phyloP scores from a whole-genome alignment of 495 filamentous ascomycete species.

The Patellaria atrata region DNA sequence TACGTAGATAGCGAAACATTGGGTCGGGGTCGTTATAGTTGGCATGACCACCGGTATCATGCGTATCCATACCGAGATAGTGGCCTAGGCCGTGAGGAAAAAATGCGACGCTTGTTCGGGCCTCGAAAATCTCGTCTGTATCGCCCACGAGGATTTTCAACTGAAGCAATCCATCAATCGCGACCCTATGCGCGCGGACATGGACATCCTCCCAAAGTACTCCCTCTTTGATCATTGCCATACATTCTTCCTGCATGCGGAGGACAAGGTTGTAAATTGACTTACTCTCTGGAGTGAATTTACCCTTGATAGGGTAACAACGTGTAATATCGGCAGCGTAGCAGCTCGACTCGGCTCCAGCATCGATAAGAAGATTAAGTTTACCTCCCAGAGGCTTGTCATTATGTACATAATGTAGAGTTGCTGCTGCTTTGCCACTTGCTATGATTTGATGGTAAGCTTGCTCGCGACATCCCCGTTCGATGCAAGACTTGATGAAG shows the following conservation, averaged over 20 bases:
- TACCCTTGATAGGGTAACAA: slow-evolving; percentile 68
- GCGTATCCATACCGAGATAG: slow-evolving; percentile 88
- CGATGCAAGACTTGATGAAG: slow-evolving; percentile 63
- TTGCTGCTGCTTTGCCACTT: slow-evolving; percentile 59
- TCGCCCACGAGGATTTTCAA: slow-evolving; percentile 62
- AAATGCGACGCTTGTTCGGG: slow-evolving; percentile 69
- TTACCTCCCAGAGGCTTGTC: slow-evolving; percentile 51
- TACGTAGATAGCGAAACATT: slow-evolving; percentile 74
- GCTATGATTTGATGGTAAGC: slow-evolving; percentile 80
- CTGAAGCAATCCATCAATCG: slow-evolving; percentile 61
- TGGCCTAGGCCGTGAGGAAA: slow-evolving; percentile 88
- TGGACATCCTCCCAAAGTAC: slow-evolving; percentile 81
- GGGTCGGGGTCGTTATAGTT: slow-evolving; percentile 72
- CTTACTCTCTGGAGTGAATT: slow-evolving; percentile 54
- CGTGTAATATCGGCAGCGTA: slow-evolving; percentile 88
- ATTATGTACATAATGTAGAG: slow-evolving; percentile 79
- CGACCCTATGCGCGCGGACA: slow-evolving; percentile 59
- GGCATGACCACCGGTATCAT: slow-evolving; percentile 78
- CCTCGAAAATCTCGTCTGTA: slow-evolving; percentile 54
- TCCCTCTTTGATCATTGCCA: slow-evolving; percentile 56
- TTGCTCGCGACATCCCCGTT: slow-evolving; percentile 57
- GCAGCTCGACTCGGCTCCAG: slow-evolving; percentile 62
- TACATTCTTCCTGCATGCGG: slow-evolving; percentile 68
- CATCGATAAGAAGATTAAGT: slow-evolving; percentile 67
- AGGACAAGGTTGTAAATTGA: slow-evolving; percentile 78